Percentiles rank a stretch among this genome's conserved stretches.
phyloP scores from a whole-genome alignment of 768 basidiomycete species.

The Sarcomyxa edulis region DNA sequence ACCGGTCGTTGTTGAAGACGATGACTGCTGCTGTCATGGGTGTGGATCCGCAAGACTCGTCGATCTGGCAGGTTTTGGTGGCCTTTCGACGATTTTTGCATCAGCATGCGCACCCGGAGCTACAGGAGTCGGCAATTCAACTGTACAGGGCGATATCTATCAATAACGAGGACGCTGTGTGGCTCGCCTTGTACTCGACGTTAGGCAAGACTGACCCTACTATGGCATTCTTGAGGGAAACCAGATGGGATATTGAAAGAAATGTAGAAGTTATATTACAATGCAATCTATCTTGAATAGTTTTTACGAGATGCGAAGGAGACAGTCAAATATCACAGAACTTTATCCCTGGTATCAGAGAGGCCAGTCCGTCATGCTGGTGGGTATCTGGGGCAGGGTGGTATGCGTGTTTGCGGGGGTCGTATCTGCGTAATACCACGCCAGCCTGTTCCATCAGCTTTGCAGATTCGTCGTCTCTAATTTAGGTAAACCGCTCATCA shows the following conservation, averaged over 20 bases:
- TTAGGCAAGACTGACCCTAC: conserved; percentile 32
- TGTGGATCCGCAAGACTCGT: conserved; percentile 65
- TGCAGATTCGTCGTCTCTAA: conserved; percentile 77
- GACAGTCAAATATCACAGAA: conserved; percentile 5
- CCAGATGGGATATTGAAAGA: conserved; percentile 57
- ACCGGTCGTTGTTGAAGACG: conserved; percentile 70
- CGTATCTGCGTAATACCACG: conserved; percentile 71
- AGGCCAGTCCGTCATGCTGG: conserved; percentile 14
- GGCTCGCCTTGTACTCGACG: conserved; percentile 68
- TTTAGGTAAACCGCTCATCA: conserved; percentile 1
- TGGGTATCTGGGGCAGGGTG: conserved; percentile 15
- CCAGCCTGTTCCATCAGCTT: conserved; percentile 74
- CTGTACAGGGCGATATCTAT: conserved; percentile 57
- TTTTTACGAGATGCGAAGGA: neutral
- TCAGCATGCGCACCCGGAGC: conserved; percentile 58
- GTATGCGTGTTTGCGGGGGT: conserved; percentile 35
- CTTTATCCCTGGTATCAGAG: conserved; percentile 10
- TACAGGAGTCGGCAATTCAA: conserved; percentile 60
- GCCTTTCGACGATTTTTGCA: conserved; percentile 76
- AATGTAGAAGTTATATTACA: conserved; percentile 34
- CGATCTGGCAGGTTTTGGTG: conserved; percentile 79
- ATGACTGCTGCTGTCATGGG: conserved; percentile 61
- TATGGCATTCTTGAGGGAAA: conserved; percentile 45
- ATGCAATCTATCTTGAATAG: neutral
- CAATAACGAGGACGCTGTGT: conserved; percentile 77